phyloP scores from a whole-genome alignment of 2,329 filamentous ascomycete species.

The Ophiostoma sp. region DNA sequence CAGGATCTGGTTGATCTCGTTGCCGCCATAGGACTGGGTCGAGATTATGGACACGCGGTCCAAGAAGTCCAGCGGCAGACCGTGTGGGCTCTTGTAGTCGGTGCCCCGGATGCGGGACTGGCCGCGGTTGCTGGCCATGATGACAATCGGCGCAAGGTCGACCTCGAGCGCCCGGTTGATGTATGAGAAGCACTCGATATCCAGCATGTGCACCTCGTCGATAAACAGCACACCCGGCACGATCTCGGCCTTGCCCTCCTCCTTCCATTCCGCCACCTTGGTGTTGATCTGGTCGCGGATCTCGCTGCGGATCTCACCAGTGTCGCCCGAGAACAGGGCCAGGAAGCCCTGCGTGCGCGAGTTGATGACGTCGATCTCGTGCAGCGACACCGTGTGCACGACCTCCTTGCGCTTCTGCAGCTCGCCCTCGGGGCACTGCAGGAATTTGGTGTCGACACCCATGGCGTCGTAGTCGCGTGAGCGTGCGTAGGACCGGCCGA shows the following conservation, averaged over 20 bases:
- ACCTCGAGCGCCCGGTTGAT: conserved; percentile 95
- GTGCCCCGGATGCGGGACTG: conserved; percentile 89
- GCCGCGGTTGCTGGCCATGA: conserved; percentile 97
- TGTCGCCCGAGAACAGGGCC: conserved; percentile 95
- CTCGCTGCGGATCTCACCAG: conserved; percentile 93
- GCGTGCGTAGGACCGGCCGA: conserved; percentile 88
- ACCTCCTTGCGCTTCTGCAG: conserved; percentile 96
- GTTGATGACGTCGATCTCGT: conserved; percentile 99
- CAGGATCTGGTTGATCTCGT: conserved; percentile 89
- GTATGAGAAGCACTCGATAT: conserved; percentile 98
- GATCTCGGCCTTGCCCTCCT: conserved; percentile 97
- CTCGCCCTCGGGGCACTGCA: conserved; percentile 95
- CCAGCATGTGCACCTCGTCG: conserved; percentile 98
- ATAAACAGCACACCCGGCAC: conserved; percentile 97
- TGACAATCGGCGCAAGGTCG: conserved; percentile 91
- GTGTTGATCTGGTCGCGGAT: conserved; percentile 98
- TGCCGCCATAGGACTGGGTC: conserved; percentile 73
- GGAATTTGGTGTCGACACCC: conserved; percentile 96
- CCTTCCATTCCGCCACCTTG: conserved; percentile 98
- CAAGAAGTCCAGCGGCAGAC: conserved; percentile 89
- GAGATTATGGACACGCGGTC: conserved; percentile 95
- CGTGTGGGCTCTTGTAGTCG: conserved; percentile 87
- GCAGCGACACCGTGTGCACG: conserved; percentile 90
- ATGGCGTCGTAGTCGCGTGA: conserved; percentile 98
- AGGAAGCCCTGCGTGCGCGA: conserved; percentile 97